phyloP scores from a whole-genome alignment of 805 yeast species.

The Kuraishia ogatae region DNA sequence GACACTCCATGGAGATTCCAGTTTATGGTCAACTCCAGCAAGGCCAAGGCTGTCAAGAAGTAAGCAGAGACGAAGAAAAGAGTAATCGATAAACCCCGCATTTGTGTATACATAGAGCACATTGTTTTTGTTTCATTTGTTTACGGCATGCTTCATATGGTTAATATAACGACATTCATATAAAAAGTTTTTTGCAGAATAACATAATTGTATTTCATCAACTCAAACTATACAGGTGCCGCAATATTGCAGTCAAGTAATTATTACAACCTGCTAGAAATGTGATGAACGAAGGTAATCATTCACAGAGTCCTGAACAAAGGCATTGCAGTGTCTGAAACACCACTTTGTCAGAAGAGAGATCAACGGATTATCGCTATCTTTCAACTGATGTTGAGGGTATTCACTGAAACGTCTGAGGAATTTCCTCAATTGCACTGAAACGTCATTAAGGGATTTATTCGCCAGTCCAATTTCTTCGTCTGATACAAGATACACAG shows the following conservation, averaged over 20 bases:
- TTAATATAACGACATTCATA: neutral
- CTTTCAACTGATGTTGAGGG: neutral
- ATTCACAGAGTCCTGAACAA: neutral
- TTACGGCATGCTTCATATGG: neutral
- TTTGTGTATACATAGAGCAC: neutral
- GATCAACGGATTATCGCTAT: constrained; percentile 4
- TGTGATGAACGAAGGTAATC: neutral
- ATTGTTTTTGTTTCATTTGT: neutral
- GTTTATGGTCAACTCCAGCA: constrained; percentile 26
- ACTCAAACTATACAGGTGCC: too few species aligned
- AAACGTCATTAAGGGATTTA: neutral
- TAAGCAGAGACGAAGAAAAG: neutral
- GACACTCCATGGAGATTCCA: constrained; percentile 62
- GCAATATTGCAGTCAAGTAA: too few species aligned
- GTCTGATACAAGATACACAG: neutral
- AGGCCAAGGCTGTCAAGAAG: constrained; percentile 5
- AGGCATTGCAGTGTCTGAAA: constrained; percentile 7
- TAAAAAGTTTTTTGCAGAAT: neutral
- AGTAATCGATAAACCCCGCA: neutral
- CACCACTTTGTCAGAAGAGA: constrained; percentile 6
- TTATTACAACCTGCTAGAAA: too few species aligned
- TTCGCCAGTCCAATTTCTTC: neutral
- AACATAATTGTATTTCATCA: neutral
- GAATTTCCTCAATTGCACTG: neutral
- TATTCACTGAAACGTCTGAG: neutral